These are phyloP conservation scores for Sicyos edulis DNA, from an alignment of 306 rosid species.

Conservation along the genomic window DNA sequence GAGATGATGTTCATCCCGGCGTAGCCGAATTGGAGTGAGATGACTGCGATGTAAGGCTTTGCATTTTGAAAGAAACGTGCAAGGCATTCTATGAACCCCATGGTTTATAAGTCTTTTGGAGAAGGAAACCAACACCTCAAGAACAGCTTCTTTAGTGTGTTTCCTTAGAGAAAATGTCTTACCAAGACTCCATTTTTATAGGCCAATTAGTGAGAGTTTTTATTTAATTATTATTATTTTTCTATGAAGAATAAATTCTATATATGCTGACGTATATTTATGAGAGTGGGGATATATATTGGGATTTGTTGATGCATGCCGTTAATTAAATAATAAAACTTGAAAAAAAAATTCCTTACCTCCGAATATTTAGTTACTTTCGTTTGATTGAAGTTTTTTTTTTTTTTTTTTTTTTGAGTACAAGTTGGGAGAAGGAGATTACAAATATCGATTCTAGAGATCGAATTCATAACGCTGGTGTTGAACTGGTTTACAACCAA, in stretches of 20 bases:
- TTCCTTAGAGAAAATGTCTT: background rate
- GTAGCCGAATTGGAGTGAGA: slow-evolving; percentile 77
- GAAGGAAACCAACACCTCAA: background rate
- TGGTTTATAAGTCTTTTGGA: background rate
- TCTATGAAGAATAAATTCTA: background rate
- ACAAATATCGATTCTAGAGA: too few relatives aligned
- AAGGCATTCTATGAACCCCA: slow-evolving; percentile 4
- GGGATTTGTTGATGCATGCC: background rate
- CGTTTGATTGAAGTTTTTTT: too few relatives aligned
- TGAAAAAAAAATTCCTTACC: background rate
- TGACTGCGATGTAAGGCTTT: slow-evolving; percentile 86
- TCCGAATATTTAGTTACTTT: background rate
- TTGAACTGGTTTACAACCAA: too few relatives aligned
- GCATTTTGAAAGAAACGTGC: slow-evolving; percentile 32
- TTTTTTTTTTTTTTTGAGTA: too few relatives aligned
- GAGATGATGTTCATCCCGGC: slow-evolving; percentile 96
- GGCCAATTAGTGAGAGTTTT: background rate
- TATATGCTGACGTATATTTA: background rate
- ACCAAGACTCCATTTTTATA: background rate
- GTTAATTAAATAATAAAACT: background rate
- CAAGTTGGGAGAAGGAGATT: too few relatives aligned
- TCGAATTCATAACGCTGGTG: too few relatives aligned
- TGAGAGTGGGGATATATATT: background rate
- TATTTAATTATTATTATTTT: background rate
- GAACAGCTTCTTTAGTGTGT: background rate